A percentile compares a stretch with the other conserved stretches of the same genome.
phyloP scores from a whole-genome alignment of 371 early-diverging fungal species.

The Mortierella sp. region DNA sequence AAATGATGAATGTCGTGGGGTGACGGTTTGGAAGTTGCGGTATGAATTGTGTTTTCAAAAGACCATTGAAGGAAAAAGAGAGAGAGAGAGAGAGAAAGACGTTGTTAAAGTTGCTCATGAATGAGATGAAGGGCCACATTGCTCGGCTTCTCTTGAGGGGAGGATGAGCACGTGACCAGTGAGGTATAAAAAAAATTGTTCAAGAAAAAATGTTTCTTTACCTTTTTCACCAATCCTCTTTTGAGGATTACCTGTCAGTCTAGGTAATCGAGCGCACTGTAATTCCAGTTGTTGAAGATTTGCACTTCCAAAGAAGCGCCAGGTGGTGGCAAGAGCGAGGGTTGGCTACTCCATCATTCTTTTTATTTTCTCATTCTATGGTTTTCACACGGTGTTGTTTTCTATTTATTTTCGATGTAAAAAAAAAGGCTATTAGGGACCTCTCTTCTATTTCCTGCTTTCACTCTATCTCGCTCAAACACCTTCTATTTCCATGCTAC shows the following conservation, averaged over 20 bases:
- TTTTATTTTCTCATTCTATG: background rate
- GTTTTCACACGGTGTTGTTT: background rate
- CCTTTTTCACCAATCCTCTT: background rate
- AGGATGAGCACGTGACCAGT: background rate
- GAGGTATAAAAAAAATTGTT: background rate
- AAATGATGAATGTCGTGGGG: background rate
- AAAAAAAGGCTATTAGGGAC: background rate
- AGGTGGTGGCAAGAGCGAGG: background rate
- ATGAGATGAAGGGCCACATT: background rate
- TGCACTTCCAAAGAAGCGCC: constrained; percentile 2
- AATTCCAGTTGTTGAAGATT: constrained; percentile 4
- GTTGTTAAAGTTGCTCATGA: background rate
- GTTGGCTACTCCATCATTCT: background rate
- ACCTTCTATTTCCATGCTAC: background rate
- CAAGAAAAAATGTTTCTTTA: background rate
- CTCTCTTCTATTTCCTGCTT: background rate
- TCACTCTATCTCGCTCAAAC: background rate
- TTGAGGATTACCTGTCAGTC: constrained; percentile 3
- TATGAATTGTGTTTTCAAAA: background rate
- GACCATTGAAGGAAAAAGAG: background rate
- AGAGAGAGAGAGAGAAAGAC: background rate
- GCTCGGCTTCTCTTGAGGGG: background rate
- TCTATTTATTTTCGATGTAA: background rate
- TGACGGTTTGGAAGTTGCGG: background rate
- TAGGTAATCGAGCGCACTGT: constrained; percentile 6